phyloP scores from a whole-genome alignment of 1,139 yeast species.

The Pneumocystis wakefieldiae region DNA sequence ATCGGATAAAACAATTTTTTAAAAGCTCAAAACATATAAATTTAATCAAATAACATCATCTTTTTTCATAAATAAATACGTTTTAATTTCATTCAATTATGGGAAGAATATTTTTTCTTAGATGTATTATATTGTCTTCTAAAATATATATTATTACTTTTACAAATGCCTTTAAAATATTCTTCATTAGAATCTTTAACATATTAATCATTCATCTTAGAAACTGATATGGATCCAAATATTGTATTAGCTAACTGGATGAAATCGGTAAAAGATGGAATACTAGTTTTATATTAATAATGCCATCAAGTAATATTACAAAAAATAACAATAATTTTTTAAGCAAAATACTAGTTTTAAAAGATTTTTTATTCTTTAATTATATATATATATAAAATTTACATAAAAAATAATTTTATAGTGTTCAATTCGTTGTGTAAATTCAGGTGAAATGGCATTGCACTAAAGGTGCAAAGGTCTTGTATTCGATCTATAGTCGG shows the following conservation, averaged over 20 bases:
- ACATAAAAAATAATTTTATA: neutral
- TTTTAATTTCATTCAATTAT: neutral
- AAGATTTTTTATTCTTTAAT: neutral
- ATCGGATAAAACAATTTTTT: too few species aligned
- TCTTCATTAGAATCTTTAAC: neutral
- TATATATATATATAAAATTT: neutral
- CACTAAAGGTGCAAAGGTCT: neutral
- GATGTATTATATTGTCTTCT: neutral
- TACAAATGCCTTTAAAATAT: neutral
- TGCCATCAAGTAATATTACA: neutral
- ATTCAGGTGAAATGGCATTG: neutral
- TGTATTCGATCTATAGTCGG: neutral
- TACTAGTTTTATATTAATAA: neutral
- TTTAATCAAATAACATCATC: too few species aligned
- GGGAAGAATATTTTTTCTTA: neutral
- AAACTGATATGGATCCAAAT: neutral
- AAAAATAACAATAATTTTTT: neutral
- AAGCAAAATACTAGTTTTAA: neutral
- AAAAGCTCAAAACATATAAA: too few species aligned
- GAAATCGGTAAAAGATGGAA: neutral
- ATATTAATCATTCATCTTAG: neutral
- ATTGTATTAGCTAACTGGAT: neutral
- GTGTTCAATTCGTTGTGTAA: neutral
- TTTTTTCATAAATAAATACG: neutral
- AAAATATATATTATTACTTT: neutral